A percentile compares a stretch with the other conserved stretches of the same genome.
Conservation (phyloP, 208 protist genomes). For the Wallacemonas sp. region DNA sequence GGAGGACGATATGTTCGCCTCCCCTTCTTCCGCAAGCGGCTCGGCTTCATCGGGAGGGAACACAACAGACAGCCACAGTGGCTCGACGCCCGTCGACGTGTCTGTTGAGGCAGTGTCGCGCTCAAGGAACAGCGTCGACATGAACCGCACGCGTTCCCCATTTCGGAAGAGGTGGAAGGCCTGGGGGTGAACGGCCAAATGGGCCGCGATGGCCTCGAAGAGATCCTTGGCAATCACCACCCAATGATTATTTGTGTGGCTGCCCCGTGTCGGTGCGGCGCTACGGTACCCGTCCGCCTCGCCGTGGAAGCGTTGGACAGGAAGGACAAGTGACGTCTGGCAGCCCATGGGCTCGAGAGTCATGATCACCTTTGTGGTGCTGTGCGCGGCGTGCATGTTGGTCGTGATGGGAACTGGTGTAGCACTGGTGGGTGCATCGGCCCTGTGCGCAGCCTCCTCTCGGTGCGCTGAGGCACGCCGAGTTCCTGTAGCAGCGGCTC, state of each 20-base stretch:
- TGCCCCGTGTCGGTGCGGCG: not conserved
- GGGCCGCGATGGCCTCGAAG: slow-evolving; percentile 56
- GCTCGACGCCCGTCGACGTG: slow-evolving; percentile 30
- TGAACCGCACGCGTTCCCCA: slow-evolving; percentile 66
- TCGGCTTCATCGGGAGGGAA: slow-evolving; percentile 27
- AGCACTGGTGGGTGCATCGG: not conserved
- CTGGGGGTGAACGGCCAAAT: slow-evolving; percentile 60
- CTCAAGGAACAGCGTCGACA: slow-evolving; percentile 49
- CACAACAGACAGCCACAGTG: slow-evolving; percentile 45
- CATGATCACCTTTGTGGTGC: slow-evolving; percentile 26
- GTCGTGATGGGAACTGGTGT: no score
- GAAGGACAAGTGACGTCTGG: slow-evolving; percentile 19
- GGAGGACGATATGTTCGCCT: slow-evolving; percentile 5
- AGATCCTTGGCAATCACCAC: slow-evolving; percentile 46
- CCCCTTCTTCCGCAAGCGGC: not conserved
- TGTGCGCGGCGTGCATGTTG: slow-evolving; percentile 20
- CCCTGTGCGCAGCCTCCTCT: not conserved
- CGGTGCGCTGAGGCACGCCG: not conserved
- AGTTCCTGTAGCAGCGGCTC: not conserved
- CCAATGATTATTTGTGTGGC: slow-evolving; percentile 20
- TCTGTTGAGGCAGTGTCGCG: slow-evolving; percentile 17
- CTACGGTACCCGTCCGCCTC: not conserved
- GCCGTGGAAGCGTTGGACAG: slow-evolving; percentile 22
- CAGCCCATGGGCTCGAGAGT: slow-evolving; percentile 31
- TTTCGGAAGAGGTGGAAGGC: slow-evolving; percentile 52